These are phyloP conservation scores for Sugiyamaella neomexicana DNA, from an alignment of 1,139 yeast species.

Conservation along the genomic window DNA sequence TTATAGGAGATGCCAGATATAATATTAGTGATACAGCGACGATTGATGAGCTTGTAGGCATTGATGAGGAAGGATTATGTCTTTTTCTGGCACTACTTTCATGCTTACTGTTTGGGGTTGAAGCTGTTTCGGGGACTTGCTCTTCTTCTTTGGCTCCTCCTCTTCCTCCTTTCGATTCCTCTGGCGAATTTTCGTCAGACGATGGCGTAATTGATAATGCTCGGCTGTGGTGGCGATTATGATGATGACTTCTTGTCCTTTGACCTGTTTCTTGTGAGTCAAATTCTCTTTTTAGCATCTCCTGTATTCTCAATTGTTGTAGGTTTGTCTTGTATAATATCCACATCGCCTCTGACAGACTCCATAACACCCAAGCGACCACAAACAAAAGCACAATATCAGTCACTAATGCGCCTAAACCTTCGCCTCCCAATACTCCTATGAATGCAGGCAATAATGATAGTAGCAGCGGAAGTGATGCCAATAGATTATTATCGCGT, in stretches of 20 bases:
- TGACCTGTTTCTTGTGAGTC: background rate
- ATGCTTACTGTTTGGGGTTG: background rate
- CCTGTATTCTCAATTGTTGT: slow-evolving; percentile 1
- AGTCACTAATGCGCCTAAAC: slow-evolving; percentile 29
- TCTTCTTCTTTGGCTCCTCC: background rate
- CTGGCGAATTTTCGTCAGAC: background rate
- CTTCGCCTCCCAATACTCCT: slow-evolving; percentile 28
- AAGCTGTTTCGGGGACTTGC: background rate
- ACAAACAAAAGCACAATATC: slow-evolving; percentile 30
- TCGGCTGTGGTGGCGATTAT: background rate
- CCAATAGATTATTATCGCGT: background rate
- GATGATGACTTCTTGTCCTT: background rate
- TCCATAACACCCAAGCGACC: slow-evolving; percentile 33
- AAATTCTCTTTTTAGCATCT: background rate
- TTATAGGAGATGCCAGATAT: slow-evolving; percentile 29
- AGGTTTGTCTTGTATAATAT: slow-evolving; percentile 20
- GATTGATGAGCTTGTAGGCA: background rate
- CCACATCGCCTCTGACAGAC: slow-evolving; percentile 32
- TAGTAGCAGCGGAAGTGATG: slow-evolving; percentile 26
- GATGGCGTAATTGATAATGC: background rate
- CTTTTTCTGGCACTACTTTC: background rate
- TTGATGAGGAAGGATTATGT: background rate
- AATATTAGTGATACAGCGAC: slow-evolving; percentile 19
- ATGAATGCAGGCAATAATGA: slow-evolving; percentile 32
- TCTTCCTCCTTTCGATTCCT: background rate